These are phyloP conservation scores for Aspergillus hiratsukae DNA, from an alignment of 2,329 filamentous ascomycete species.

Conservation along the genomic window DNA sequence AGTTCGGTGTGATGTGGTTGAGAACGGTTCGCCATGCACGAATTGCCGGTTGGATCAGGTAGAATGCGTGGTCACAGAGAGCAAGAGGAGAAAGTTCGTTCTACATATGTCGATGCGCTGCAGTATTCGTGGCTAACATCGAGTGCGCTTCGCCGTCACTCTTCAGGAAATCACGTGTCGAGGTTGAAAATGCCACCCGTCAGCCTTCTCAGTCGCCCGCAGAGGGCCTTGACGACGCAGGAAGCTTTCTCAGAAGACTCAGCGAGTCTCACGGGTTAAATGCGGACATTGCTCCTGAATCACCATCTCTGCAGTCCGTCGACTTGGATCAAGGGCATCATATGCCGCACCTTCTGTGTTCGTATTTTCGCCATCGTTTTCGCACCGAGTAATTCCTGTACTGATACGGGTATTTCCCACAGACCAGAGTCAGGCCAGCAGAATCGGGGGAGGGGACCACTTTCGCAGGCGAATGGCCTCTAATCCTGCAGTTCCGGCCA, in stretches of 20 bases:
- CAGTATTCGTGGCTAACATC: constrained; percentile 10
- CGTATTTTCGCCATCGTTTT: constrained; percentile 26
- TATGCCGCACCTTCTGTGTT: constrained; percentile 62
- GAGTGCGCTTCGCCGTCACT: constrained; percentile 5
- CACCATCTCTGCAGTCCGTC: constrained; percentile 43
- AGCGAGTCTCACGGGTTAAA: constrained; percentile 26
- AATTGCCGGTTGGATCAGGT: constrained; percentile 65
- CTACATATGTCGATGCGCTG: constrained; percentile 6
- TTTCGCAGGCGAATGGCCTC: constrained; percentile 43
- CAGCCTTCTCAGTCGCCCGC: constrained; percentile 29
- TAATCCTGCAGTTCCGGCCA: constrained; percentile 37
- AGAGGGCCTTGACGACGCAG: constrained; percentile 33
- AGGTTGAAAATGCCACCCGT: constrained; percentile 32
- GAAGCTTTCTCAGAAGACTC: constrained; percentile 23
- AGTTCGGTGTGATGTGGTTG: constrained; percentile 89
- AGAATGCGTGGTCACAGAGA: constrained; percentile 64
- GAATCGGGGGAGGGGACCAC: constrained; percentile 47
- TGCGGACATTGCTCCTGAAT: constrained; percentile 30
- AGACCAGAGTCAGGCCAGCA: constrained; percentile 31
- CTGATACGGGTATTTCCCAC: constrained; percentile 8
- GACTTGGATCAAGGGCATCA: constrained; percentile 51
- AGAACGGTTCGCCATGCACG: constrained; percentile 76
- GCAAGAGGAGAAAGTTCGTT: constrained; percentile 64
- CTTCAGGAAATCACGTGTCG: constrained; percentile 38
- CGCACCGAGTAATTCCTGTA: not conserved